phyloP scores from a whole-genome alignment of 257 asterid genomes.

The Nicotiana knightiana region DNA sequence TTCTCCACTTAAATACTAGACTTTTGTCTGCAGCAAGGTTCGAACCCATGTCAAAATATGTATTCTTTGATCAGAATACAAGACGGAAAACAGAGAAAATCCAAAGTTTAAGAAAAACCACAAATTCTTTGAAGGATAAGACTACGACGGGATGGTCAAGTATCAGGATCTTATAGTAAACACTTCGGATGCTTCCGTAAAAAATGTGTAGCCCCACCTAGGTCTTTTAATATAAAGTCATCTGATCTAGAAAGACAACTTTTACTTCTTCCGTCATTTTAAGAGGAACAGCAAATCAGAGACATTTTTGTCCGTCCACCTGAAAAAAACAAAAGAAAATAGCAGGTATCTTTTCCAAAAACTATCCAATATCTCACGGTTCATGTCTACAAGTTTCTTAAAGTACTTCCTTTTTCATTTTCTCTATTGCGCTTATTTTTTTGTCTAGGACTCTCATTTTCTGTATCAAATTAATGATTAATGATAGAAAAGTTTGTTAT shows the following conservation, averaged over 20 bases:
- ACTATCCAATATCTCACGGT: background rate
- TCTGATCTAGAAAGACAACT: background rate
- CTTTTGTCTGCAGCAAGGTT: background rate
- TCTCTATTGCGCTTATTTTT: background rate
- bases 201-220: too few species aligned
- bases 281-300: background rate
- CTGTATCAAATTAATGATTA: background rate
- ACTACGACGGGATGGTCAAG: background rate
- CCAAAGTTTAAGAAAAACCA: background rate
- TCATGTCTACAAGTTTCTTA: background rate
- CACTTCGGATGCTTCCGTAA: background rate
- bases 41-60: background rate
- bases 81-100: background rate
- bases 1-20: background rate
- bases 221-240: too few species aligned
- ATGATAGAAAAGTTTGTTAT: background rate
- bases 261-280: background rate
- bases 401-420: background rate
- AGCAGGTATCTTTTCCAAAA: background rate
- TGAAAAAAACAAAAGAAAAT: background rate
- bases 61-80: background rate
- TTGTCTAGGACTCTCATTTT: conserved; percentile 1
- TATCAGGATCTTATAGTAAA: background rate
- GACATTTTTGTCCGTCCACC: background rate
- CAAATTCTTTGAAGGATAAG: background rate